Evolutionary conservation across 768 basidiomycete species (phyloP).

Genomic region (Tephrocybe sp.): DNA sequence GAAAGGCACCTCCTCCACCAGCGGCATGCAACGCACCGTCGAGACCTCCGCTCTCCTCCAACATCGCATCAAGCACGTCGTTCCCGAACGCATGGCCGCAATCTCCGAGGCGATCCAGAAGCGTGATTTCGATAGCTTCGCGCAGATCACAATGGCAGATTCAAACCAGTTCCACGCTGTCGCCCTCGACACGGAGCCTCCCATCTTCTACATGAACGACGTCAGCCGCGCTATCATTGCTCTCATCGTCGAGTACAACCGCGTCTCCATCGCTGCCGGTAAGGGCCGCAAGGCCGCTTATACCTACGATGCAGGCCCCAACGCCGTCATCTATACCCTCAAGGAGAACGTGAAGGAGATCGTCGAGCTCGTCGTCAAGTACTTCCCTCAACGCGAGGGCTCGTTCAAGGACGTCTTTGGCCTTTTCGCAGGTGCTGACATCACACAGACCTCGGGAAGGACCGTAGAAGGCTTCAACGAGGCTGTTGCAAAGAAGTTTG

Average conservation of each 20-base stretch:
- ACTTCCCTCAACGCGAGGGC: constrained; percentile 79
- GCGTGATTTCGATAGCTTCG: constrained; percentile 87
- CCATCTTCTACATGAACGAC: constrained; percentile 99
- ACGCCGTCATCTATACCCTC: constrained; percentile 93
- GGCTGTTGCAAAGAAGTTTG: constrained; percentile 70
- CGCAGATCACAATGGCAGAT: constrained; percentile 91
- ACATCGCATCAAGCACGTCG: constrained; percentile 83
- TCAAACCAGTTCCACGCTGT: constrained; percentile 99
- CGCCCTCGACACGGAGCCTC: constrained; percentile 93
- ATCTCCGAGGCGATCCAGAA: constrained; percentile 79
- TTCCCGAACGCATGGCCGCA: constrained; percentile 79
- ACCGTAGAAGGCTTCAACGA: constrained; percentile 74
- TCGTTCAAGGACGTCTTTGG: constrained; percentile 75
- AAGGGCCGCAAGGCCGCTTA: constrained; percentile 82
- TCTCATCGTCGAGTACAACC: constrained; percentile 90
- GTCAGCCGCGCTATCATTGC: constrained; percentile 91
- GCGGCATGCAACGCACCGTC: constrained; percentile 97
- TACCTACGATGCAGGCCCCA: constrained; percentile 99
- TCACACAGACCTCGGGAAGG: constrained; percentile 40
- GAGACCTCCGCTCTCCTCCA: constrained; percentile 86
- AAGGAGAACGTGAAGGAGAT: constrained; percentile 77
- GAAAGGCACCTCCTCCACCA: constrained; percentile 92
- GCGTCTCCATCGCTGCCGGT: constrained; percentile 57
- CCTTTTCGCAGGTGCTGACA: constrained; percentile 45
- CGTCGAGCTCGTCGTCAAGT: constrained; percentile 68